Evolutionary conservation across 129 eudicot species (phyloP).

Genomic region (Cynara cardunculus): DNA sequence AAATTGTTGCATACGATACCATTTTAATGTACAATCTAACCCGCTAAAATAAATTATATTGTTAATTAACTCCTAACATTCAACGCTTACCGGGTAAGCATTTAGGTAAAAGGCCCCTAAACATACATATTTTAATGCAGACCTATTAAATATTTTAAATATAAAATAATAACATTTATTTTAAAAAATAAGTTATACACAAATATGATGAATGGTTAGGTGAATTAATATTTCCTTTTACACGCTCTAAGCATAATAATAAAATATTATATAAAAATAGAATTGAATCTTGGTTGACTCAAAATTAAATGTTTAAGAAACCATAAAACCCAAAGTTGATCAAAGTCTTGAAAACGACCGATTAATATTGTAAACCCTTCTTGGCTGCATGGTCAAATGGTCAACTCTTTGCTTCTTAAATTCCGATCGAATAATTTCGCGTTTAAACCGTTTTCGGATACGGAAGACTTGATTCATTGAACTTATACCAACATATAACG

Average conservation of each 20-base stretch:
- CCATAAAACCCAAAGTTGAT: not conserved
- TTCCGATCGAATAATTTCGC: not conserved
- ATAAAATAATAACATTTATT: no score
- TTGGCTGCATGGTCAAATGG: not conserved
- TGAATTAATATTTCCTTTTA: not conserved
- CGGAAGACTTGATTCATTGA: not conserved
- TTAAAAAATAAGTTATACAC: not conserved
- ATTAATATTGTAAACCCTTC: not conserved
- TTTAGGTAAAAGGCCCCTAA: no score
- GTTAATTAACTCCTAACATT: no score
- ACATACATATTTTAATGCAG: no score
- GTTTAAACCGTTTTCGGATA: not conserved
- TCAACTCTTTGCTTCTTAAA: not conserved
- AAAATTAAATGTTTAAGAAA: not conserved
- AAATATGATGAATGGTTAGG: not conserved
- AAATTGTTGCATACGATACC: no score
- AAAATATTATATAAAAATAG: not conserved
- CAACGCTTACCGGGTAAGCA: no score
- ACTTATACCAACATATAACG: no score
- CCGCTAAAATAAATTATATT: no score
- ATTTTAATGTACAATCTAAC: no score
- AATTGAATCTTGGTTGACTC: not conserved
- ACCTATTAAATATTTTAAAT: no score
- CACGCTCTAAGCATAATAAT: not conserved
- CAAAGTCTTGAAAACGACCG: not conserved